Evolutionary conservation across 306 rosid genomes (phyloP).

Genomic region (Abrus pulchellus): DNA sequence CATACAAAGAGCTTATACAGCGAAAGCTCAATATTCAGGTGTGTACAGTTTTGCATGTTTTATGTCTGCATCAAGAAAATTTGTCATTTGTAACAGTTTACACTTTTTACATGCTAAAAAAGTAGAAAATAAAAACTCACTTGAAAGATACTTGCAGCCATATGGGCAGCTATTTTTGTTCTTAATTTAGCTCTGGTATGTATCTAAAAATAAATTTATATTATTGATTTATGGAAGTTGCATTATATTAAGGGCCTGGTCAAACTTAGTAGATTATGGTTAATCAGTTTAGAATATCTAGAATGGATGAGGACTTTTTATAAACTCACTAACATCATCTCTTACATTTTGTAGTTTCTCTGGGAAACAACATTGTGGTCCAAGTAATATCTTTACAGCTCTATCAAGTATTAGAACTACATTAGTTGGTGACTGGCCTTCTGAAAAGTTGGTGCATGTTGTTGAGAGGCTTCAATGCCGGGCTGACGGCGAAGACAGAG

Average conservation of each 20-base stretch:
- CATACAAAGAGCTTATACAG: slow-evolving; percentile 71
- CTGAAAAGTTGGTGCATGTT: slow-evolving; percentile 89
- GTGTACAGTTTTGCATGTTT: slow-evolving; percentile 20
- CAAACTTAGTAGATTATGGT: slow-evolving; percentile 9
- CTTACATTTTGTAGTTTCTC: slow-evolving; percentile 67
- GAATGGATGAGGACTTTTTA: not conserved
- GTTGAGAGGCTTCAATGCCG: slow-evolving; percentile 93
- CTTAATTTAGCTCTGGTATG: not conserved
- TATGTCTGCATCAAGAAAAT: slow-evolving; percentile 18
- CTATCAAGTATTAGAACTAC: slow-evolving; percentile 77
- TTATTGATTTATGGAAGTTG: slow-evolving; percentile 21
- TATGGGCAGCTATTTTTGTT: not conserved
- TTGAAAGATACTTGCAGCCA: slow-evolving; percentile 3
- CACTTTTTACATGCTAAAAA: slow-evolving; percentile 22
- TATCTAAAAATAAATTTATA: not conserved
- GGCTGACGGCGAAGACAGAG: slow-evolving; percentile 76
- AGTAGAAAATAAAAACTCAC: slow-evolving; percentile 4
- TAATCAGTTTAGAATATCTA: slow-evolving; percentile 11
- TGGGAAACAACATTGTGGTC: slow-evolving; percentile 74
- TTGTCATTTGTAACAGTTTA: slow-evolving; percentile 1
- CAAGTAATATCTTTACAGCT: slow-evolving; percentile 62
- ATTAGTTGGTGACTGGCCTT: slow-evolving; percentile 91
- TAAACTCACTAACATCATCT: slow-evolving; percentile 26
- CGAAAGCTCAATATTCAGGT: slow-evolving; percentile 86
- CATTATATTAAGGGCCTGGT: not conserved